Conservation (phyloP, 768 basidiomycete genomes). For the Suillus clintonianus region DNA sequence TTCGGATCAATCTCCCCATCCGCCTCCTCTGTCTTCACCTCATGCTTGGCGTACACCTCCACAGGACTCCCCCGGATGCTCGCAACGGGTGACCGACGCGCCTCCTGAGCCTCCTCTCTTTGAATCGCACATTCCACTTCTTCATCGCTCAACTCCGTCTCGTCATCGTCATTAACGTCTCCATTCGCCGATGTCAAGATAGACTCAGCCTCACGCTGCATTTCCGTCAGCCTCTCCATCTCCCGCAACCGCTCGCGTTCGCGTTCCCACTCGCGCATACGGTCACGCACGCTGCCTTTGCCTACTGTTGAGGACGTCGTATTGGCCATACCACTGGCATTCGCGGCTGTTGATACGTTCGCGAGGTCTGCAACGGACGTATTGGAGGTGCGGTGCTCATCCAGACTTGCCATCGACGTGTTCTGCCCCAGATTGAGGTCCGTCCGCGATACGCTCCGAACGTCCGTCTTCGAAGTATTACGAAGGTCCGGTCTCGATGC, state of each 20-base stretch:
- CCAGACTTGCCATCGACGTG: conserved; percentile 15
- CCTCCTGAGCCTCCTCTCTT: conserved; percentile 25
- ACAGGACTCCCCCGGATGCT: conserved; percentile 4
- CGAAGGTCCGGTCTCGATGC: background rate
- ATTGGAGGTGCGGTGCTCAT: conserved; percentile 12
- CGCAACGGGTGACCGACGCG: conserved; percentile 4
- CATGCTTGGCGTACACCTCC: conserved; percentile 6
- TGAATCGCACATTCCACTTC: conserved; percentile 31
- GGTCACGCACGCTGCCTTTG: conserved; percentile 47
- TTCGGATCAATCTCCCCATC: conserved; percentile 8
- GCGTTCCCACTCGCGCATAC: conserved; percentile 77
- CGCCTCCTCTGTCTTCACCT: background rate
- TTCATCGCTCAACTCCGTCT: conserved; percentile 16
- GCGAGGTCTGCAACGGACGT: conserved; percentile 20
- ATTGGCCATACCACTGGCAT: background rate
- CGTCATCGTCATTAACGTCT: conserved; percentile 38
- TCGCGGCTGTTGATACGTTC: conserved; percentile 9
- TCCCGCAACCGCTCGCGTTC: conserved; percentile 70
- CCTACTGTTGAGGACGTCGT: conserved; percentile 11
- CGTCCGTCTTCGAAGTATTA: background rate
- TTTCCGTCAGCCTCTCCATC: conserved; percentile 63
- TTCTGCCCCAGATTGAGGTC: background rate
- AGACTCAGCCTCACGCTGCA: conserved; percentile 44
- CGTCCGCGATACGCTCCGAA: background rate
- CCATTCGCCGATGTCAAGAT: conserved; percentile 30